Conservation (phyloP, 495 filamentous ascomycete genomes). For the Penicillium silybi region DNA sequence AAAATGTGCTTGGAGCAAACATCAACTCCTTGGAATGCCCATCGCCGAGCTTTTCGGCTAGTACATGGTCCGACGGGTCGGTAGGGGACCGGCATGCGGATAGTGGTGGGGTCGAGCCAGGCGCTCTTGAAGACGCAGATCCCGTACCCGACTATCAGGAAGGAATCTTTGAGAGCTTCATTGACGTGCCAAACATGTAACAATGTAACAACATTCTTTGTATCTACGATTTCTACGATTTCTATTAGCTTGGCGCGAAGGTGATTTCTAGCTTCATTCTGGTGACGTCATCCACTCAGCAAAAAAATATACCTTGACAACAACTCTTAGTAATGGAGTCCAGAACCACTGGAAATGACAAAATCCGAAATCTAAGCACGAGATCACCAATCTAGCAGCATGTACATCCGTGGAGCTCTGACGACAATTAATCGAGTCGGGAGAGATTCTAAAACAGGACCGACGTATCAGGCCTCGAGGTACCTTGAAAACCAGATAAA, state of each 20-base stretch:
- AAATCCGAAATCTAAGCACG: not conserved
- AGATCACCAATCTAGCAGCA: not conserved
- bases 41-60: slow-evolving; percentile 8
- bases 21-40: not conserved
- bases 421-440: not conserved
- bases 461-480: too few relatives aligned
- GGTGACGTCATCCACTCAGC: not conserved
- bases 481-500: not conserved
- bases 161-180: slow-evolving; percentile 15
- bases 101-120: not conserved
- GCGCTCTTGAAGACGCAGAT: not conserved
- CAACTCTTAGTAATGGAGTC: not conserved
- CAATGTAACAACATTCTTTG: not conserved
- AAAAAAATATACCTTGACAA: not conserved
- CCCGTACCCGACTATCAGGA: slow-evolving; percentile 3
- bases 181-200: slow-evolving; percentile 2
- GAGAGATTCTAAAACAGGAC: not conserved
- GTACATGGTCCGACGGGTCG: slow-evolving; percentile 16
- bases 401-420: not conserved
- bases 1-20: slow-evolving; percentile 1
- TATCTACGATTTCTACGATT: not conserved
- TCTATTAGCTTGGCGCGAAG: not conserved
- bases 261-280: not conserved
- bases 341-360: not conserved
- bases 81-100: not conserved